Base-by-base conservation (phyloP, 2,329 filamentous ascomycete species). In the Epichloe scottii region DNA sequence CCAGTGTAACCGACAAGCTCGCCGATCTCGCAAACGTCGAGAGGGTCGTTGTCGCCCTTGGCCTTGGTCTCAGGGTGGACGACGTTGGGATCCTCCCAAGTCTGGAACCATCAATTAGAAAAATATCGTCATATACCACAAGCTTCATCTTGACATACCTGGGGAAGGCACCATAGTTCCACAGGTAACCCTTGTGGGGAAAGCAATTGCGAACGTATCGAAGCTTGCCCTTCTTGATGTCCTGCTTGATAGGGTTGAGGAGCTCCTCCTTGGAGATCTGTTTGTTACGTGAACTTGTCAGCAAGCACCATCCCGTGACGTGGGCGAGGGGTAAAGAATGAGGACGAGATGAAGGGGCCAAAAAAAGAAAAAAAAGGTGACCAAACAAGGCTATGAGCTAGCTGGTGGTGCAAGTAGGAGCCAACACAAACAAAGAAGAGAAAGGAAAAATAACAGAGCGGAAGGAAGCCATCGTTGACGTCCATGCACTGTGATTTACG, bases 171-270 rank as follows among this genome's bases (percentile, higher is more conserved):
- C 93, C 93, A 76, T 98, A 98, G 83, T 98, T 98, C 93, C 93
- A 98, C 64, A 98, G 88, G 75, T 98, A 98, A 61, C 93, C 93
- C 83, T 98, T 97, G 86, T 98, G 93, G 64, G 93, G 93, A 82
- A 98, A 98, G 85, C 93, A 98, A 85, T 98, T 98, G 76, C 93
- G 89, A 70, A 98, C 93, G 71, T 85, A 98, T 67, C 93, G 88
- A 65, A 97, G 89, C 82, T 96, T 97, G 81, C 91, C 93, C 82
- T 98, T 97, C 87, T 98, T 97, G 72, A 83, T 82, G 71, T 98
- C 93, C 79, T 98, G 93, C 85, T 96, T 96, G 79, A 96, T 95
- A 69, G 91, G 91, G 80, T 96, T 97, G 70, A 97, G 85, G 66
- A 87, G 80, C 74, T 98, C 93, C 68, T 97, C 90, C 80, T 97